Evolutionary conservation across 306 rosid genomes (phyloP), one percentile per base, ranked within the genome.

Genomic region (Dalbergia oliveri): DNA sequence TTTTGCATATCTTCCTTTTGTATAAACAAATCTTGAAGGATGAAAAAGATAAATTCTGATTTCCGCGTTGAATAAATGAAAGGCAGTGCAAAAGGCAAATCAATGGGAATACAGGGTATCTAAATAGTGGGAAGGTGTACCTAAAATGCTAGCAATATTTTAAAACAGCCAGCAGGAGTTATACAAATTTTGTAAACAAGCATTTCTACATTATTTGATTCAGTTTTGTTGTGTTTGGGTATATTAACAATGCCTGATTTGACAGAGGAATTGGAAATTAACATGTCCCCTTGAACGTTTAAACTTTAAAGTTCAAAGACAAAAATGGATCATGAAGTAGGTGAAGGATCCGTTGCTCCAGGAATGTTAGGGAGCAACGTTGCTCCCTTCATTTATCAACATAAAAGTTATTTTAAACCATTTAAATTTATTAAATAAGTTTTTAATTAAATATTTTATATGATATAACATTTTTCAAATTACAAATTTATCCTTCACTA

Each of bases 191-290:
- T 8, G 37, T 10, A 21, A 43, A 58, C 39, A 58, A 19, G 43
- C 9, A 21, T 57, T 58, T 41, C 26, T 43, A 14, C 35, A 18
- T 5, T 44, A 34, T 74, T 74, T 57, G 16, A 57, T 26, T 1
- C 56, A 54, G 61, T 54, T 54, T 54, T 35, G 65, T 18, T 54
- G 10, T 56, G 35, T 72, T 56, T 44, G 56, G 62, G 53, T 19
- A 56, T 18, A 18, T 39, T 56, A 56, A 37, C 37, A 21, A 56
- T 73, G 66, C 37, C 13, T 19, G 66, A 15, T 26, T 72, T 56
- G 51, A 56, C 66, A 11, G 37, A 39, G 37, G 39, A 39, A 56
- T 19, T 39, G 14, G n/a, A 8, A 74, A 74, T 23, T 39, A 44
- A 72, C 59, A 4, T 19, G 19, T 58, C 47, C 16, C 50, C 65